phyloP scores from a whole-genome alignment of 495 filamentous ascomycete species.

The Penicillium lagena region DNA sequence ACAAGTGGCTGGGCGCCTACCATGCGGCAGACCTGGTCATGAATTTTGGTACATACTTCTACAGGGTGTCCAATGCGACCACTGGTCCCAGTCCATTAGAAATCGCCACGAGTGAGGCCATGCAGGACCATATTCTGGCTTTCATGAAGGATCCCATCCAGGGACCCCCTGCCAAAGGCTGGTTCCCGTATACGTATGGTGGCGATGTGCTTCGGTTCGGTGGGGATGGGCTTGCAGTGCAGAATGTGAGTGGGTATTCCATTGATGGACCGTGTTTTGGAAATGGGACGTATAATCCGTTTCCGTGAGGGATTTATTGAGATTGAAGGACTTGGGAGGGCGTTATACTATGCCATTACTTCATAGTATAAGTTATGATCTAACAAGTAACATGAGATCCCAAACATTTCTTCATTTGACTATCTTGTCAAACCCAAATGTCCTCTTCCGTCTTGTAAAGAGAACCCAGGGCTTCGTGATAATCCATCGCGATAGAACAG shows the following conservation, averaged over 20 bases:
- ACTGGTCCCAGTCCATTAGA: conserved; percentile 19
- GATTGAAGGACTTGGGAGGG: too few relatives aligned
- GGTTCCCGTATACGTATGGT: conserved; percentile 17
- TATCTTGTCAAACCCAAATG: too few relatives aligned
- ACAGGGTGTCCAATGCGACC: conserved; percentile 1
- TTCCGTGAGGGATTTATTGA: too few relatives aligned
- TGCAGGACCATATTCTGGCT: conserved; percentile 39
- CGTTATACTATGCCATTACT: too few relatives aligned
- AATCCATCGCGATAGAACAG: too few relatives aligned
- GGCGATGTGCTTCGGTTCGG: conserved; percentile 23
- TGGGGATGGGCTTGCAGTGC: conserved; percentile 17
- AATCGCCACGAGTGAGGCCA: conserved; percentile 24
- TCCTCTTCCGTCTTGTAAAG: too few relatives aligned
- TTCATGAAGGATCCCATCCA: conserved; percentile 35
- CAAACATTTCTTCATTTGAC: too few relatives aligned
- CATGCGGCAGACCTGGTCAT: conserved; percentile 38
- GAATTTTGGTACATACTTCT: conserved; percentile 31
- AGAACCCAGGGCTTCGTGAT: too few relatives aligned
- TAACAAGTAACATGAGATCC: too few relatives aligned
- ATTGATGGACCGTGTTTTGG: conserved; percentile 22
- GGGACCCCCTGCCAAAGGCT: conserved; percentile 20
- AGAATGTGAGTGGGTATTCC: conserved; percentile 17
- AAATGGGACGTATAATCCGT: background rate
- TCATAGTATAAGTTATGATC: too few relatives aligned
- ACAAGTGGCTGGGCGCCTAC: conserved; percentile 33